These are phyloP conservation scores for Plasmodium malariae DNA, from an alignment of 169 alveolate genomes.

Conservation along the genomic window DNA sequence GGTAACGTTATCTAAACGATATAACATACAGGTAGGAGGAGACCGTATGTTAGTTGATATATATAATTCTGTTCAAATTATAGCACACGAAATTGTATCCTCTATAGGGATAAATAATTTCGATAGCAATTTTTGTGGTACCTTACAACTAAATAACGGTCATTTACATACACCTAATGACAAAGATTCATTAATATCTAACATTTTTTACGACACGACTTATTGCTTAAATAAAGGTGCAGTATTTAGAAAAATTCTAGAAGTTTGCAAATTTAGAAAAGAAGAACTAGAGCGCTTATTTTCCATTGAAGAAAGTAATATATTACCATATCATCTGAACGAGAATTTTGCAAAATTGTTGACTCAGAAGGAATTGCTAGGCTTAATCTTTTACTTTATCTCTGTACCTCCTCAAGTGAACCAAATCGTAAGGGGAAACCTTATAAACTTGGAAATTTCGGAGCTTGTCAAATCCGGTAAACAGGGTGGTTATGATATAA, in stretches of 20 bases:
- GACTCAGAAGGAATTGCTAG: conserved; percentile 16
- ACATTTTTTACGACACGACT: conserved; percentile 28
- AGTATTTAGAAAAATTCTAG: conserved; percentile 16
- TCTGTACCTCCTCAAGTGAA: conserved; percentile 42
- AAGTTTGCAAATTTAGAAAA: conserved; percentile 31
- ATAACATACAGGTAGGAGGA: conserved; percentile 28
- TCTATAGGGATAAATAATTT: conserved; percentile 38
- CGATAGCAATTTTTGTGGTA: conserved; percentile 11
- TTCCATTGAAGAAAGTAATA: conserved; percentile 11
- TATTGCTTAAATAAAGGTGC: conserved; percentile 43
- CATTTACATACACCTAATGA: conserved; percentile 40
- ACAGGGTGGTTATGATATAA: not conserved
- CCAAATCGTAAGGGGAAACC: not conserved
- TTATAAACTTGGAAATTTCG: not conserved
- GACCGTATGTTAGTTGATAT: conserved; percentile 35
- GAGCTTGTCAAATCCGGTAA: too few species aligned
- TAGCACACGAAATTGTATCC: conserved; percentile 31
- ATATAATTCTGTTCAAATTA: conserved; percentile 14
- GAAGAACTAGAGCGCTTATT: conserved; percentile 32
- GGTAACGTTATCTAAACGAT: conserved; percentile 20
- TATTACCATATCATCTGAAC: conserved; percentile 46
- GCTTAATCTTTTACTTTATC: conserved; percentile 23
- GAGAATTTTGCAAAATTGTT: conserved; percentile 10
- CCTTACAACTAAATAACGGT: conserved; percentile 27
- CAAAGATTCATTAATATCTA: conserved; percentile 28